These are phyloP conservation scores for Babesia ovis DNA, from an alignment of 169 alveolate genomes.

Conservation along the genomic window DNA sequence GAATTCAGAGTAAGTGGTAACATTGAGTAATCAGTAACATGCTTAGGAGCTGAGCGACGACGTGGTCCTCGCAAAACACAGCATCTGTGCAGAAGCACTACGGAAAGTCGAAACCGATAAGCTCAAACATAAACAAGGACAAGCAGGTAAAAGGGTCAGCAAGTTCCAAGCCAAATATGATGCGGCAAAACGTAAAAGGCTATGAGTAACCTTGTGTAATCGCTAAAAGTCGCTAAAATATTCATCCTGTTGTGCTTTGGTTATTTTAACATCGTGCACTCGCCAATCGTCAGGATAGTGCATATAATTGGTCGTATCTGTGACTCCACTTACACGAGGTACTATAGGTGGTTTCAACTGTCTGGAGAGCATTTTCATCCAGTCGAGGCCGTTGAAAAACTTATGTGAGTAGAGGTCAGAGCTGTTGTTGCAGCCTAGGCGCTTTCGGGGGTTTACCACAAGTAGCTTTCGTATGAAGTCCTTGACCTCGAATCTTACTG, in stretches of 20 bases:
- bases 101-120: slow-evolving; percentile 30
- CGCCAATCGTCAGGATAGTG: slow-evolving; percentile 64
- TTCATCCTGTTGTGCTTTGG: slow-evolving; percentile 26
- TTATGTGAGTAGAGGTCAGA: slow-evolving; percentile 80
- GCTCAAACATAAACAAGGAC: slow-evolving; percentile 7
- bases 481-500: slow-evolving; percentile 60
- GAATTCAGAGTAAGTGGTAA: slow-evolving; percentile 38
- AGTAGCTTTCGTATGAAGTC: slow-evolving; percentile 80
- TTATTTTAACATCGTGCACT: neutral
- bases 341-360: slow-evolving; percentile 76
- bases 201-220: neutral
- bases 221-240: slow-evolving; percentile 34
- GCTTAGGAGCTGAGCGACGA: slow-evolving; percentile 27
- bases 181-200: slow-evolving; percentile 32
- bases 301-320: slow-evolving; percentile 70
- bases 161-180: slow-evolving; percentile 36
- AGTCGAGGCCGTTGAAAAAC: slow-evolving; percentile 81
- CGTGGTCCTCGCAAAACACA: slow-evolving; percentile 36
- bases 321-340: slow-evolving; percentile 69
- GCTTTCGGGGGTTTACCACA: slow-evolving; percentile 79
- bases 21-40: neutral
- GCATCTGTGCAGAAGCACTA: slow-evolving; percentile 38
- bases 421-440: slow-evolving; percentile 78
- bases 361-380: slow-evolving; percentile 71
- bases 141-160: slow-evolving; percentile 13